phyloP scores from a whole-genome alignment of 1,284 basidiomycete species.

The Xerocomus tenax region DNA sequence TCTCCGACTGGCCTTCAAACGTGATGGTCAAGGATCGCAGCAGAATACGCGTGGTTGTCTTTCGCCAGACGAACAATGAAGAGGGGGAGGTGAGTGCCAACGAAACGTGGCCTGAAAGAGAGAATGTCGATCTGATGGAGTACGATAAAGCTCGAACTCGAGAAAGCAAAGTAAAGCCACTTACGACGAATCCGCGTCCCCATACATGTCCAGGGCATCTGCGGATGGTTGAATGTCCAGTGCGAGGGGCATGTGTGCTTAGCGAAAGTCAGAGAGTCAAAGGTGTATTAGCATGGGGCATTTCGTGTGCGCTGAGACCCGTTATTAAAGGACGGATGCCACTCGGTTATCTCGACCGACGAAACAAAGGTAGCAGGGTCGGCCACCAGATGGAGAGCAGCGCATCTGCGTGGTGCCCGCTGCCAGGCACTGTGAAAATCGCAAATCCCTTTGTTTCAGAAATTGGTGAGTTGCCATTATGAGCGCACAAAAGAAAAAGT shows the following conservation, averaged over 20 bases:
- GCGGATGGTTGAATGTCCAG: slow-evolving; percentile 53
- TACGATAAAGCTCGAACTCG: slow-evolving; percentile 3
- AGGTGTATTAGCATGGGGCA: background rate
- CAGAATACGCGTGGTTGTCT: slow-evolving; percentile 39
- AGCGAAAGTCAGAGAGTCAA: slow-evolving; percentile 8
- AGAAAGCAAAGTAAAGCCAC: slow-evolving; percentile 24
- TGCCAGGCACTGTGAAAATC: background rate
- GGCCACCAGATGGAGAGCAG: background rate
- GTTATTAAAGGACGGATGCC: slow-evolving; percentile 26
- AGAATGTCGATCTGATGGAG: slow-evolving; percentile 55
- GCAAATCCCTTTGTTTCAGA: slow-evolving; percentile 23
- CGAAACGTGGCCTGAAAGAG: slow-evolving; percentile 64
- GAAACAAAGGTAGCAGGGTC: slow-evolving; percentile 26
- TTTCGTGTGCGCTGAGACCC: background rate
- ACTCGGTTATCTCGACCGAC: slow-evolving; percentile 24
- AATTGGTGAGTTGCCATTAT: slow-evolving; percentile 23
- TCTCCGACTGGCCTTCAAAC: slow-evolving; percentile 71
- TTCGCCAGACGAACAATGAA: slow-evolving; percentile 44
- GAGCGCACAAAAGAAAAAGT: slow-evolving; percentile 23
- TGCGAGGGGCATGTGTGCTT: slow-evolving; percentile 48
- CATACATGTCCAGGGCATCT: slow-evolving; percentile 54
- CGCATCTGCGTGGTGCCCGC: slow-evolving; percentile 1
- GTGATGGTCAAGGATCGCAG: slow-evolving; percentile 60
- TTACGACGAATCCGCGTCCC: slow-evolving; percentile 57
- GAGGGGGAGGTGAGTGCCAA: slow-evolving; percentile 47